Conservation (phyloP, 768 basidiomycete genomes). For the Mycena albidolilacea region DNA sequence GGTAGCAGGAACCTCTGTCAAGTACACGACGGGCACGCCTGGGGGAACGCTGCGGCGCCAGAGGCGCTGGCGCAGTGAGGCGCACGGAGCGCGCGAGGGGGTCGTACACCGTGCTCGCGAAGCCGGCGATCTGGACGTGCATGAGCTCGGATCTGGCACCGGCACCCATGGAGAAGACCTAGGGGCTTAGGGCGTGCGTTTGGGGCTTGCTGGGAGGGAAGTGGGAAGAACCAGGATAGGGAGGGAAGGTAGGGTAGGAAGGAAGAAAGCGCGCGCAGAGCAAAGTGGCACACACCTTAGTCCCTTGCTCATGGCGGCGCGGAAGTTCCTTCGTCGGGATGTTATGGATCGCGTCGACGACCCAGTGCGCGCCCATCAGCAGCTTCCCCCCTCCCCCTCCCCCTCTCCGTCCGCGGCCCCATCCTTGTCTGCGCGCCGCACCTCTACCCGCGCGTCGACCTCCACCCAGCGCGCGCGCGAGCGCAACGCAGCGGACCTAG, state of each 20-base stretch:
- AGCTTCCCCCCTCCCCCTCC: conserved; percentile 83
- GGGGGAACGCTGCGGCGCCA: conserved; percentile 71
- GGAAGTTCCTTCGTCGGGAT: conserved; percentile 87
- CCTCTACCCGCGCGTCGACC: no score
- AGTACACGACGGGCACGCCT: conserved; percentile 92
- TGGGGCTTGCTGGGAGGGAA: no score
- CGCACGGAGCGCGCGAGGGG: conserved; percentile 92
- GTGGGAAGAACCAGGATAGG: no score
- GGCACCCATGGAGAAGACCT: conserved; percentile 96
- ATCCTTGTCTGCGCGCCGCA: no score
- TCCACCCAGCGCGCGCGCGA: conserved; percentile 74
- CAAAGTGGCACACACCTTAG: conserved; percentile 63
- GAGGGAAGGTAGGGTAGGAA: no score
- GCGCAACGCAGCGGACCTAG: conserved; percentile 66
- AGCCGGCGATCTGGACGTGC: conserved; percentile 93
- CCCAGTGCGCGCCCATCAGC: conserved; percentile 93
- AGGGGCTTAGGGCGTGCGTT: no score
- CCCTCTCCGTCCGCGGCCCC: no score
- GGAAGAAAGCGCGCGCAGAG: no score
- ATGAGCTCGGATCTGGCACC: conserved; percentile 96
- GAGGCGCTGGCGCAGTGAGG: conserved; percentile 67
- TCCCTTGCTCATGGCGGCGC: conserved; percentile 83
- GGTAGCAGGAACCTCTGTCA: conserved; percentile 96
- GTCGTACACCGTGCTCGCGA: conserved; percentile 93
- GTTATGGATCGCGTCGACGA: conserved; percentile 98